phyloP scores from a whole-genome alignment of 2,329 filamentous ascomycete genomes.

The Pleomassaria siparia region DNA sequence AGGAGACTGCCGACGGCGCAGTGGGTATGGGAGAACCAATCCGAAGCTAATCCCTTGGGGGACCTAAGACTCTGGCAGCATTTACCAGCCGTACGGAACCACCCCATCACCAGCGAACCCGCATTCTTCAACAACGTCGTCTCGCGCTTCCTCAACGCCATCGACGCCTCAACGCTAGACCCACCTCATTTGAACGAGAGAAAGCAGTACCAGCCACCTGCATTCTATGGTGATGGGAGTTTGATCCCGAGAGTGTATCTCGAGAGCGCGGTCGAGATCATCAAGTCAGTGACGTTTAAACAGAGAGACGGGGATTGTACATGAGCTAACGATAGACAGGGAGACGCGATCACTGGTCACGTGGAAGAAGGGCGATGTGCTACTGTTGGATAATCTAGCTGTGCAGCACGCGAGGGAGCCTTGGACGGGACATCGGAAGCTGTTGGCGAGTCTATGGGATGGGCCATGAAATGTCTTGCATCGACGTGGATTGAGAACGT shows the following conservation, averaged over 20 bases:
- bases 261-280: conserved; percentile 7
- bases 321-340: not conserved
- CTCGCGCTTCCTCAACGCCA: conserved; percentile 6
- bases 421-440: conserved; percentile 8
- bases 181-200: conserved; percentile 8
- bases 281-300: not conserved
- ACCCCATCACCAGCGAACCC: not conserved
- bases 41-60: conserved; percentile 3
- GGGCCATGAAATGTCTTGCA: too few relatives aligned
- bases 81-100: conserved; percentile 8
- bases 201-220: conserved; percentile 1
- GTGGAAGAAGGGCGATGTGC: conserved; percentile 11
- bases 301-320: not conserved
- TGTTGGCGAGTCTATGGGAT: conserved; percentile 14
- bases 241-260: conserved; percentile 10
- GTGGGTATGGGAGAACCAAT: conserved; percentile 11
- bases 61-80: conserved; percentile 10
- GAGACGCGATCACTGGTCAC: conserved; percentile 5
- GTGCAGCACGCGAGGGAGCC: conserved; percentile 14
- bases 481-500: too few relatives aligned
- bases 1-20: conserved; percentile 11
- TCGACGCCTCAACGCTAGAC: conserved; percentile 3
- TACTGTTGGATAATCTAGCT: conserved; percentile 9
- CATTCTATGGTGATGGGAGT: conserved; percentile 7
- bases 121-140: conserved; percentile 10